phyloP scores from a whole-genome alignment of 495 filamentous ascomycete species.

The Aspergillus haitiensis region DNA sequence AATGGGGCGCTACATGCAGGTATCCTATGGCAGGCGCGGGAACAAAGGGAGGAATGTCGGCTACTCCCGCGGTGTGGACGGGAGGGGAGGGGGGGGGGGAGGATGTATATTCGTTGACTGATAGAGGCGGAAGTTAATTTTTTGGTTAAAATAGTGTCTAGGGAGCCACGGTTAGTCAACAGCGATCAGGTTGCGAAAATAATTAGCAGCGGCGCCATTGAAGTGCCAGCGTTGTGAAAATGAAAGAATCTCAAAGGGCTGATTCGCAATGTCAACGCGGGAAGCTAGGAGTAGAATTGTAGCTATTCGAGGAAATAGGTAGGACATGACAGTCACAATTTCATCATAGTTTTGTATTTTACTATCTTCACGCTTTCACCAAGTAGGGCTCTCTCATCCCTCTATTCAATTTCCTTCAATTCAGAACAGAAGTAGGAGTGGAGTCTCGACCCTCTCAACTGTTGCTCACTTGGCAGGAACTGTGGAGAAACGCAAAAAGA shows the following conservation, averaged over 20 bases:
- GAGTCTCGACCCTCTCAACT: conserved; percentile 21
- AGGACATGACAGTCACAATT: neutral
- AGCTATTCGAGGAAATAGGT: neutral
- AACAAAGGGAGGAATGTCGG: conserved; percentile 30
- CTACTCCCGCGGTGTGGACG: conserved; percentile 14
- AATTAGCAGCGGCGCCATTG: neutral
- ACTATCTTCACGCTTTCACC: neutral
- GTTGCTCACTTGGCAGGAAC: conserved; percentile 30
- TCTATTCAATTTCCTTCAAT: conserved; percentile 16
- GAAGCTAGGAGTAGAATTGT: neutral
- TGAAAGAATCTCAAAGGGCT: neutral
- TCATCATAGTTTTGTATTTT: neutral
- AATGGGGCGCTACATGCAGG: conserved; percentile 39
- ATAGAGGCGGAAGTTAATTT: conserved; percentile 3
- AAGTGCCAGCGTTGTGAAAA: neutral
- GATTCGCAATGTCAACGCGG: neutral
- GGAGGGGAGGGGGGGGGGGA: conserved; percentile 3
- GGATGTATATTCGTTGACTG: conserved; percentile 6
- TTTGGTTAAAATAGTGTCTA: conserved; percentile 15
- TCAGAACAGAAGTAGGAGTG: conserved; percentile 27
- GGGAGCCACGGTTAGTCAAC: conserved; percentile 16
- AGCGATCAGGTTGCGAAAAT: conserved; percentile 2
- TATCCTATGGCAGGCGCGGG: conserved; percentile 12
- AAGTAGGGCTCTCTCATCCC: neutral
- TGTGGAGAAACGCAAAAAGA: conserved; percentile 27